Conservation (phyloP, 2,329 filamentous ascomycete genomes). For the Penicillium palitans region DNA sequence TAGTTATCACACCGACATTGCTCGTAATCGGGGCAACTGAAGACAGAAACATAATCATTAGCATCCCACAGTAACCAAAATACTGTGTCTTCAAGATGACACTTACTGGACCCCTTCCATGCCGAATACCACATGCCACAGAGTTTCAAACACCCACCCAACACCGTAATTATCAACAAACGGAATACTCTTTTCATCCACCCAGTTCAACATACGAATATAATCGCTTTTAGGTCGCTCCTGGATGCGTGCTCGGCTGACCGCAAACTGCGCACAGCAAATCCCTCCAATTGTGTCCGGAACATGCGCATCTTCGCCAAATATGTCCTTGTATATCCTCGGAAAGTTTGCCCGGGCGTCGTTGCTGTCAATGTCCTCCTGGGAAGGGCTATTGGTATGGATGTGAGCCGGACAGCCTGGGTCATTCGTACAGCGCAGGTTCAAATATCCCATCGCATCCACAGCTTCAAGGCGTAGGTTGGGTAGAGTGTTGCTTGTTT, state of each 20-base stretch:
- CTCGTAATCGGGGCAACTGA: constrained; percentile 5
- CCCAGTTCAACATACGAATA: constrained; percentile 23
- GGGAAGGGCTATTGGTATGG: constrained; percentile 28
- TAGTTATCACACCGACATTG: constrained; percentile 13
- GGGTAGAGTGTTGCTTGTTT: constrained; percentile 22
- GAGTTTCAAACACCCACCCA: constrained; percentile 26
- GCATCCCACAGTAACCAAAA: background rate
- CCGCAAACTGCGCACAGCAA: constrained; percentile 30
- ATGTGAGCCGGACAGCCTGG: constrained; percentile 40
- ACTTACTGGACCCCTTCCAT: constrained; percentile 21
- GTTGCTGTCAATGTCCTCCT: constrained; percentile 21
- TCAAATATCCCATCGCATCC: constrained; percentile 35
- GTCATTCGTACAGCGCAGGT: constrained; percentile 36
- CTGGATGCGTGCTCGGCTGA: constrained; percentile 23
- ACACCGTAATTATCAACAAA: constrained; percentile 17
- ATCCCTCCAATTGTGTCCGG: constrained; percentile 15
- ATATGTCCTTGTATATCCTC: constrained; percentile 16
- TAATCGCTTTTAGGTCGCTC: constrained; percentile 22
- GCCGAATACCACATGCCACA: constrained; percentile 29
- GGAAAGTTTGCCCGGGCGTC: constrained; percentile 26
- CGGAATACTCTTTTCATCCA: constrained; percentile 2
- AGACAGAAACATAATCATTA: background rate
- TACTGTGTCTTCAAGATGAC: background rate
- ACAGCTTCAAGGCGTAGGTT: constrained; percentile 33
- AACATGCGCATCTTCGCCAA: constrained; percentile 5